These are phyloP conservation scores for Iris pallida DNA, from an alignment of 116 monocot genomes.

Conservation along the genomic window DNA sequence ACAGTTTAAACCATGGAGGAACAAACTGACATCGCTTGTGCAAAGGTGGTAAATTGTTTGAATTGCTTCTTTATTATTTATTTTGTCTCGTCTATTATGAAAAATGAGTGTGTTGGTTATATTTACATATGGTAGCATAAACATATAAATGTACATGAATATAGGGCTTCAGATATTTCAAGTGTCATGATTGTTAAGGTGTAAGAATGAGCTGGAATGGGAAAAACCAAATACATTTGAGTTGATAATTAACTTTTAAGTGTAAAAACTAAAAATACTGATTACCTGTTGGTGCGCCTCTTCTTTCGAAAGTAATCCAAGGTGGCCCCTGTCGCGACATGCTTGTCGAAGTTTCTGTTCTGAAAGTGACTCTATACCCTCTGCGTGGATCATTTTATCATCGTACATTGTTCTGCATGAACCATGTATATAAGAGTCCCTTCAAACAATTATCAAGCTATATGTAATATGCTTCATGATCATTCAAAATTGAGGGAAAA, in stretches of 20 bases:
- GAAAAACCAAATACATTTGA: no score
- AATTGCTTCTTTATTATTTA: not conserved
- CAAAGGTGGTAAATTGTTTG: constrained; percentile 51
- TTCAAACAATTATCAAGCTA: no score
- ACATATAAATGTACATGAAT: no score
- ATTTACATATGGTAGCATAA: no score
- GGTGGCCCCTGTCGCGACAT: constrained; percentile 83
- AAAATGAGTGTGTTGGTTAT: no score
- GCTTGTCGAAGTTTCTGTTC: constrained; percentile 91
- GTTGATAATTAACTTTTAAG: no score
- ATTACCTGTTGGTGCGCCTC: constrained; percentile 91
- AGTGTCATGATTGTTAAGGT: no score
- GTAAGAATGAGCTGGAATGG: no score
- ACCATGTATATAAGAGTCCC: not conserved
- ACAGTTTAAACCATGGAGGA: no score
- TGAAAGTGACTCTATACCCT: constrained; percentile 94
- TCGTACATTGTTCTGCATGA: constrained; percentile 73
- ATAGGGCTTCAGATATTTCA: no score
- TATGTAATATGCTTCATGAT: no score
- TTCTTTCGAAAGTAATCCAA: constrained; percentile 83
- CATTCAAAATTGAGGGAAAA: no score
- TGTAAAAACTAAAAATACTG: not conserved
- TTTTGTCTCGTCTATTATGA: not conserved
- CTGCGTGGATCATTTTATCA: constrained; percentile 87
- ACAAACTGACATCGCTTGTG: constrained; percentile 65